Conservation (phyloP, 2,329 filamentous ascomycete species). For the Venturia effusa region DNA sequence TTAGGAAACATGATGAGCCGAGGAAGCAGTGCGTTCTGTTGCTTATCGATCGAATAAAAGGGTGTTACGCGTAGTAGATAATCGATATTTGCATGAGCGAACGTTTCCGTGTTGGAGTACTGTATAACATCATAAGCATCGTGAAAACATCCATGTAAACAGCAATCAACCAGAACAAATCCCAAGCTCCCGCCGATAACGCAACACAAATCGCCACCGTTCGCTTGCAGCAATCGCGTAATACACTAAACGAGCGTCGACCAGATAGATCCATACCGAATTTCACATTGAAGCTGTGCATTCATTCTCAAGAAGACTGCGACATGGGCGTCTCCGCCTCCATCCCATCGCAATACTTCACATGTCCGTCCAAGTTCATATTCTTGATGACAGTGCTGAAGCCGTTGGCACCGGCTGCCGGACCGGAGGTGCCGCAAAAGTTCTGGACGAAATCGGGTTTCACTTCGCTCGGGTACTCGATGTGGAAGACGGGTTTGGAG, state of each 20-base stretch:
- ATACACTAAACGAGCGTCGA: neutral
- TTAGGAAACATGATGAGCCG: no score
- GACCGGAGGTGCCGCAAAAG: constrained; percentile 19
- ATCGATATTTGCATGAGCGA: neutral
- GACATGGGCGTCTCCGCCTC: constrained; percentile 18
- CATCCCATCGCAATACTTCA: constrained; percentile 41
- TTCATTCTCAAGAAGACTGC: neutral
- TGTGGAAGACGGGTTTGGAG: constrained; percentile 60
- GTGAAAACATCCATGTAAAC: neutral
- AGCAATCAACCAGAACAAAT: neutral
- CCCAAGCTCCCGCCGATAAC: neutral
- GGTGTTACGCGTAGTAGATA: no score
- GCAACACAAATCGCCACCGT: neutral
- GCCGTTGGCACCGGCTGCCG: constrained; percentile 23
- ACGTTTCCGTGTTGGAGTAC: neutral
- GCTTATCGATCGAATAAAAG: no score
- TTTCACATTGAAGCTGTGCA: neutral
- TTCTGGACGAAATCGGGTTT: constrained; percentile 14
- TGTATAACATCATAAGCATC: no score
- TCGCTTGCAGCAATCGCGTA: neutral
- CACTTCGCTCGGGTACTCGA: constrained; percentile 52
- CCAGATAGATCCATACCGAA: neutral
- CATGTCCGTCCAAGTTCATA: constrained; percentile 53
- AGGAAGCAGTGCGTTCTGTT: no score
- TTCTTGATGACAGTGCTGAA: constrained; percentile 59